Conservation (phyloP, 306 rosid genomes). For the Lathyrus aphaca region DNA sequence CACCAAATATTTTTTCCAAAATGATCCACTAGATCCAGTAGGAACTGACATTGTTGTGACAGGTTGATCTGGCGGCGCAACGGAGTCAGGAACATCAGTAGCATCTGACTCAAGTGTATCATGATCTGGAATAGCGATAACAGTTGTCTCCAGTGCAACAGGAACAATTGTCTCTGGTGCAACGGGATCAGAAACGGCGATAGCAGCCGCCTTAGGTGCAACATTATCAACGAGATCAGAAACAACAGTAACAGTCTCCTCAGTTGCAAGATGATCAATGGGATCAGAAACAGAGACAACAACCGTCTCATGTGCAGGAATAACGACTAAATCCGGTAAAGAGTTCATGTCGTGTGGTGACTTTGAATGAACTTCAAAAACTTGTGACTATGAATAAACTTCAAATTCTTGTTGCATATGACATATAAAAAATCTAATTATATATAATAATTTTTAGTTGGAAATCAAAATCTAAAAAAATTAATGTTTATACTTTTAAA, state of each 20-base stretch:
- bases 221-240: neutral
- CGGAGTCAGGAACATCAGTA: neutral
- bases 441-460: too few relatives aligned
- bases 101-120: neutral
- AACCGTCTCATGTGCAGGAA: conserved; percentile 9
- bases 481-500: too few relatives aligned
- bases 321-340: conserved; percentile 47
- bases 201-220: too few relatives aligned
- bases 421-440: too few relatives aligned
- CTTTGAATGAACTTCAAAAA: conserved; percentile 49
- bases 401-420: too few relatives aligned
- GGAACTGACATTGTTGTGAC: conserved; percentile 38
- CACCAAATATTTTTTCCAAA: conserved; percentile 87
- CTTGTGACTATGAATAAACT: conserved; percentile 1
- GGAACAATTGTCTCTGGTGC: too few relatives aligned
- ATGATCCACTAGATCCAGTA: conserved; percentile 65
- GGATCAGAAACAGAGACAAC: neutral
- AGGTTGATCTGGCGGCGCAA: conserved; percentile 46
- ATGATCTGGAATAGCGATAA: neutral
- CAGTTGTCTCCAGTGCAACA: too few relatives aligned
- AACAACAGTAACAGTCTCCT: neutral
- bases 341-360: conserved; percentile 69
- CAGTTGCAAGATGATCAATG: conserved; percentile 2
- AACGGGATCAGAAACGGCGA: too few relatives aligned
- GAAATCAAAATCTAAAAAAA: too few relatives aligned